Evolutionary conservation across 2,329 filamentous ascomycete species (phyloP).

Genomic region (Aureobasidium mangrovei): DNA sequence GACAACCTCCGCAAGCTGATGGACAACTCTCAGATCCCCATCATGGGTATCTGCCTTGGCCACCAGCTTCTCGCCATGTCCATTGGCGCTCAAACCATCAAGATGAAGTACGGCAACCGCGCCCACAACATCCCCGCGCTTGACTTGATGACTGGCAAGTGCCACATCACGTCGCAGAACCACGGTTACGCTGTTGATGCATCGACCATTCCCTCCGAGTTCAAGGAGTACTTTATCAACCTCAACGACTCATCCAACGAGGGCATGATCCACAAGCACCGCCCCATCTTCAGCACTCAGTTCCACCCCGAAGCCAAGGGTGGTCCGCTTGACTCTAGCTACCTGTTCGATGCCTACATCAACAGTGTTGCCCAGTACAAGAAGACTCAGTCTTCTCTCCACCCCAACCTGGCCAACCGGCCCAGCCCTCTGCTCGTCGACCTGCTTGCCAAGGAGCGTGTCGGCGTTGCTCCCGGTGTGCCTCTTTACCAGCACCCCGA

Average conservation of each 20-base stretch:
- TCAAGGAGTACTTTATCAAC: slow-evolving; percentile 98
- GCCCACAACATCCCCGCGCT: slow-evolving; percentile 97
- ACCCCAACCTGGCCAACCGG: slow-evolving; percentile 69
- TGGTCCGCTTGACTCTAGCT: slow-evolving; percentile 88
- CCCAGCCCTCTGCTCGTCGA: slow-evolving; percentile 84
- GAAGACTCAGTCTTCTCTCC: slow-evolving; percentile 63
- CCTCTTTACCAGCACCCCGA: slow-evolving; percentile 18
- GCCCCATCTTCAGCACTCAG: slow-evolving; percentile 96
- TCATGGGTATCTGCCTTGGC: slow-evolving; percentile 97
- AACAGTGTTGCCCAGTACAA: slow-evolving; percentile 86
- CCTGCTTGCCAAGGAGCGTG: slow-evolving; percentile 85
- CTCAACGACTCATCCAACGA: slow-evolving; percentile 97
- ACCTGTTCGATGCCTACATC: slow-evolving; percentile 94
- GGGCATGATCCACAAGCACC: slow-evolving; percentile 90
- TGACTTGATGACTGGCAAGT: slow-evolving; percentile 89
- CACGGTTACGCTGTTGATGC: slow-evolving; percentile 94
- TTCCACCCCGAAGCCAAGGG: slow-evolving; percentile 99
- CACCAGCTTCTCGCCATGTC: slow-evolving; percentile 93
- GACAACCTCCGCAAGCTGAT: slow-evolving; percentile 88
- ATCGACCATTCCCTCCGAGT: slow-evolving; percentile 70
- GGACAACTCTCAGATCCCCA: slow-evolving; percentile 79
- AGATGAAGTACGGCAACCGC: slow-evolving; percentile 98
- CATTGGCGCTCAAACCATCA: slow-evolving; percentile 79
- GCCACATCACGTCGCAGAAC: slow-evolving; percentile 98
- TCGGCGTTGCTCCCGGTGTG: slow-evolving; percentile 58